These are phyloP conservation scores for Spathaspora sp. DNA, from an alignment of 1,139 yeast species.

Conservation along the genomic window DNA sequence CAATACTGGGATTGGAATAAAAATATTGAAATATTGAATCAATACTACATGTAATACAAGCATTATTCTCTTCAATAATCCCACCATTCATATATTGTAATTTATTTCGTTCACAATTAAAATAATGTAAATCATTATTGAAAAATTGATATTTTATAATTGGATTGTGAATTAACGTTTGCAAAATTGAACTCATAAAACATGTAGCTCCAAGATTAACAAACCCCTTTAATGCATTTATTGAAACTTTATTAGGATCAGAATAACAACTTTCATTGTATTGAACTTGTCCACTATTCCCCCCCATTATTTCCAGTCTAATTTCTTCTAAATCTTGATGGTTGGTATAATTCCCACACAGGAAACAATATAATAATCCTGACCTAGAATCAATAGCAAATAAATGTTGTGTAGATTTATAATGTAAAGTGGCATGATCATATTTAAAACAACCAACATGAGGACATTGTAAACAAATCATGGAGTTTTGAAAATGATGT, in stretches of 20 bases:
- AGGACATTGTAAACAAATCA: constrained; percentile 80
- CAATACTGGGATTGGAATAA: constrained; percentile 51
- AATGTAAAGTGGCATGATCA: constrained; percentile 63
- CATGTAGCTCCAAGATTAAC: constrained; percentile 96
- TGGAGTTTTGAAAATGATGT: constrained; percentile 49
- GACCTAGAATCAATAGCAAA: constrained; percentile 66
- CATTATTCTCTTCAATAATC: constrained; percentile 37
- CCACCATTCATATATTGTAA: constrained; percentile 21
- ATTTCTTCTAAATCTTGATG: constrained; percentile 56
- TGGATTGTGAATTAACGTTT: constrained; percentile 86
- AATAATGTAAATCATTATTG: constrained; percentile 56
- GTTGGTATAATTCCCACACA: constrained; percentile 70
- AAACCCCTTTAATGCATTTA: constrained; percentile 80
- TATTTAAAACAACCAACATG: constrained; percentile 68
- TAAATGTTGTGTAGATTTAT: constrained; percentile 60
- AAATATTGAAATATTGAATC: constrained; percentile 73
- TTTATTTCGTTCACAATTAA: constrained; percentile 33
- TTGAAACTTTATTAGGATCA: constrained; percentile 60
- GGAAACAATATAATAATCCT: constrained; percentile 72
- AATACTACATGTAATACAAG: constrained; percentile 82
- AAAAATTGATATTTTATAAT: constrained; percentile 74
- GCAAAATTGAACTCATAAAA: constrained; percentile 88
- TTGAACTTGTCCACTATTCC: constrained; percentile 22
- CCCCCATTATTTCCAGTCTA: constrained; percentile 31
- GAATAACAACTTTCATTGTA: constrained; percentile 19